phyloP scores from a whole-genome alignment of 2,329 filamentous ascomycete genomes.

The Zalaria obscura region DNA sequence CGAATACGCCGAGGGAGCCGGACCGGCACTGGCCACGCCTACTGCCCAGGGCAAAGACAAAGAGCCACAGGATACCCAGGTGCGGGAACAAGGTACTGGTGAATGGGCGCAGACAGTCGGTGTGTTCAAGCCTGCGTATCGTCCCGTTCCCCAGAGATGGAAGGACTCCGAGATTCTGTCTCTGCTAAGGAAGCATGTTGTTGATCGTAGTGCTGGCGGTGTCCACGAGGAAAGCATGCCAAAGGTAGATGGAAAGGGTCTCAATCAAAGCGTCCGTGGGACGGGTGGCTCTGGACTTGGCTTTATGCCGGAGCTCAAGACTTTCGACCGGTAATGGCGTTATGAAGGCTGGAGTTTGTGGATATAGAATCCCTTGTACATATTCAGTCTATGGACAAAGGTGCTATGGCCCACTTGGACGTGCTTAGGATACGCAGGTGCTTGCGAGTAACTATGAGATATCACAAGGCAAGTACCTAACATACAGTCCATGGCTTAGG shows the following conservation, averaged over 20 bases:
- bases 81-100: constrained; percentile 41
- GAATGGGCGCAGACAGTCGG: constrained; percentile 97
- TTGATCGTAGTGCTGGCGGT: constrained; percentile 24
- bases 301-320: constrained; percentile 36
- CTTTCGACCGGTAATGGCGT: constrained; percentile 23
- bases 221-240: constrained; percentile 15
- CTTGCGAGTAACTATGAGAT: too few species aligned
- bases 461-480: too few species aligned
- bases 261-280: constrained; percentile 17
- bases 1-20: constrained; percentile 39
- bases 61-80: constrained; percentile 15
- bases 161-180: constrained; percentile 64
- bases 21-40: constrained; percentile 26
- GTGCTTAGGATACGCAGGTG: too few species aligned
- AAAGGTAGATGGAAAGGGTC: constrained; percentile 1
- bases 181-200: constrained; percentile 50
- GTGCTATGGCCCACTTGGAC: too few species aligned
- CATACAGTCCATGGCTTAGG: too few species aligned
- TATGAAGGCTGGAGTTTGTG: not conserved
- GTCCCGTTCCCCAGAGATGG: constrained; percentile 81
- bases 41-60: constrained; percentile 28
- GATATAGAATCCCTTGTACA: not conserved
- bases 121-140: constrained; percentile 84
- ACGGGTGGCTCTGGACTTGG: constrained; percentile 28
- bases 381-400: too few species aligned